A percentile compares a stretch with the other conserved stretches of the same genome.
phyloP scores from a whole-genome alignment of 768 basidiomycete species.

The Termitomyces sp. region DNA sequence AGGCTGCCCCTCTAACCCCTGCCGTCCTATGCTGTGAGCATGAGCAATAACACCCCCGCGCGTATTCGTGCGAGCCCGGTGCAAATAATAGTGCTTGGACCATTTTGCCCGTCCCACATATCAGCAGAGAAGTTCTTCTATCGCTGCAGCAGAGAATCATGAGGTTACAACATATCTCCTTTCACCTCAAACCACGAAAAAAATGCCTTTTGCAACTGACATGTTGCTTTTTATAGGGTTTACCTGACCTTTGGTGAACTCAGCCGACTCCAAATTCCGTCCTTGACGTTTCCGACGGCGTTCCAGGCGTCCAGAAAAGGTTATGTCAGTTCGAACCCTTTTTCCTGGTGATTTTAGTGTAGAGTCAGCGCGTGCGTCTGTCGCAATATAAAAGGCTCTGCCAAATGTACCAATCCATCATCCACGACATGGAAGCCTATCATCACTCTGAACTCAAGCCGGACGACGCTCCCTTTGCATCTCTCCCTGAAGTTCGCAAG shows the following conservation, averaged over 20 bases:
- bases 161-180: not conserved
- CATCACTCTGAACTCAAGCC: not conserved
- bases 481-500: conserved; percentile 3
- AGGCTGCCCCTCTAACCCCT: not conserved
- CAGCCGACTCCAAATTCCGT: not conserved
- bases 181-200: not conserved
- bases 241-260: not conserved
- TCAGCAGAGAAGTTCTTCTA: not conserved
- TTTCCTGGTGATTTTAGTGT: not conserved
- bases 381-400: not conserved
- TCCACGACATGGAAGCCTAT: not conserved
- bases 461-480: not conserved
- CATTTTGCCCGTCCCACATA: not conserved
- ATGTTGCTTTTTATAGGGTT: not conserved
- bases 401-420: not conserved
- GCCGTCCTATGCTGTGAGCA: not conserved
- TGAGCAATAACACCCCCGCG: not conserved
- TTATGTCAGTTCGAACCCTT: not conserved
- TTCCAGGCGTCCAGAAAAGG: not conserved
- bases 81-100: not conserved
- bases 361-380: not conserved
- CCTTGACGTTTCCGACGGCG: not conserved
- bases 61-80: not conserved
- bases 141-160: not conserved
- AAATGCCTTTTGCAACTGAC: not conserved